phyloP scores from a whole-genome alignment of 2,329 filamentous ascomycete genomes.

The Phaeomoniella chlamydospora region DNA sequence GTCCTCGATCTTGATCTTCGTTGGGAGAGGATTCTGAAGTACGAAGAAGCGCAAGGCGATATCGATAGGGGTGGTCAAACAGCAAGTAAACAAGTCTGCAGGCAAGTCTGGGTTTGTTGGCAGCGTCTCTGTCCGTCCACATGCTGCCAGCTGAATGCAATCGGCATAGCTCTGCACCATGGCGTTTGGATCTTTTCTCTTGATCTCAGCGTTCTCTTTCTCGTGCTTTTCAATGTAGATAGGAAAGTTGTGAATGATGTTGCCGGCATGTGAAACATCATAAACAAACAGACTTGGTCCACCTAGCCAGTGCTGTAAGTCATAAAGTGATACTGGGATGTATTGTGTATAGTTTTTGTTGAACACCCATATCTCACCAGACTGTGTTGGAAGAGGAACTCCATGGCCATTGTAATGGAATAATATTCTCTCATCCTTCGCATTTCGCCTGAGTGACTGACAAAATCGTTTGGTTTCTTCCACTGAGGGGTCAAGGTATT shows the following conservation, averaged over 20 bases:
- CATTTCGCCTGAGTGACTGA: constrained; percentile 74
- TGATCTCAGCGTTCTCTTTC: constrained; percentile 65
- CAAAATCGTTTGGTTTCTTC: constrained; percentile 97
- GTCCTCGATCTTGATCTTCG: constrained; percentile 59
- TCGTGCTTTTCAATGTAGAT: constrained; percentile 92
- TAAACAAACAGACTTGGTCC: constrained; percentile 94
- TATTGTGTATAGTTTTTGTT: constrained; percentile 99
- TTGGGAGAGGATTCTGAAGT: constrained; percentile 67
- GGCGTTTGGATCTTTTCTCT: constrained; percentile 58
- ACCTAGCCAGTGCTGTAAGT: constrained; percentile 88
- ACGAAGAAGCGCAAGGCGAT: constrained; percentile 97
- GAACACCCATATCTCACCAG: constrained; percentile 98
- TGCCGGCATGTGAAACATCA: constrained; percentile 92
- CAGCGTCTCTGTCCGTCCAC: constrained; percentile 76
- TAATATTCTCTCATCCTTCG: constrained; percentile 90
- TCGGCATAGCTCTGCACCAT: constrained; percentile 55
- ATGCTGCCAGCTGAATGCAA: constrained; percentile 86
- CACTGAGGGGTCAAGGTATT: constrained; percentile 88
- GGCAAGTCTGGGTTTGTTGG: constrained; percentile 89
- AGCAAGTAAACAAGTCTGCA: constrained; percentile 90
- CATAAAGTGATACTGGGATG: constrained; percentile 89
- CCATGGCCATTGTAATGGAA: constrained; percentile 98
- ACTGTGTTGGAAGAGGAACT: constrained; percentile 86
- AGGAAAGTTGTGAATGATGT: constrained; percentile 90
- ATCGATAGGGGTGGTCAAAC: constrained; percentile 90